A percentile compares a stretch with the other conserved stretches of the same genome.
Evolutionary conservation across 2,329 filamentous ascomycete species (phyloP).

Genomic region (Ophiocordyceps camponoti-leonardi): DNA sequence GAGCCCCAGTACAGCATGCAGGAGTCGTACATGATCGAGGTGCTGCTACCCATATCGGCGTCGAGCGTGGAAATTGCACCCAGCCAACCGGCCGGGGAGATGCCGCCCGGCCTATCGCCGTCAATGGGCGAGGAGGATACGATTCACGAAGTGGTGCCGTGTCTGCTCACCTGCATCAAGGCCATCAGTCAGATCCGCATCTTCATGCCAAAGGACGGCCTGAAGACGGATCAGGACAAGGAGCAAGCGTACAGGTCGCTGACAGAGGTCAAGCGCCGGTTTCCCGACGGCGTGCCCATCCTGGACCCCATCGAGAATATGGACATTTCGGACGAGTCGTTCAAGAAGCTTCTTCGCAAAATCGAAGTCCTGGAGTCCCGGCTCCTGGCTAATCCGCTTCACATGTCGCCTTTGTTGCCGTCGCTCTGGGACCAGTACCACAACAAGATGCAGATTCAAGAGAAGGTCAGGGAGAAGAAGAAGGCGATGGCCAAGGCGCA

Average conservation of each 20-base stretch:
- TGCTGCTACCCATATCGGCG: conserved; percentile 47
- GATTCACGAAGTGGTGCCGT: conserved; percentile 41
- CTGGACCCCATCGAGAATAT: conserved; percentile 94
- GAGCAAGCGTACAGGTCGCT: conserved; percentile 52
- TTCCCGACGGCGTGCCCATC: conserved; percentile 79
- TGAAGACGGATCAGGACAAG: conserved; percentile 48
- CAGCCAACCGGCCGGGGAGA: conserved; percentile 20
- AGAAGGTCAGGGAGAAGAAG: conserved; percentile 75
- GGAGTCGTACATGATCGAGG: conserved; percentile 67
- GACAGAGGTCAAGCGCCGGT: conserved; percentile 66
- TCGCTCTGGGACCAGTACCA: conserved; percentile 79
- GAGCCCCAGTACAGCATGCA: conserved; percentile 55
- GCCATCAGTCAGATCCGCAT: conserved; percentile 71
- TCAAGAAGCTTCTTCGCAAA: conserved; percentile 86
- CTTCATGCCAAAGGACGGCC: conserved; percentile 57
- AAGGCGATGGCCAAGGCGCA: conserved; percentile 73
- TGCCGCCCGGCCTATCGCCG: conserved; percentile 41
- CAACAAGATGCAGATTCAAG: conserved; percentile 55
- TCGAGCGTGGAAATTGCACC: conserved; percentile 28
- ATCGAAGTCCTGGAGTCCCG: conserved; percentile 93
- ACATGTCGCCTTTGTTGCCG: conserved; percentile 71
- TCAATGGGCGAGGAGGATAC: conserved; percentile 11
- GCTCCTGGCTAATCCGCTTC: conserved; percentile 73
- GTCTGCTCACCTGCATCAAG: conserved; percentile 72
- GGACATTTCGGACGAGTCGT: conserved; percentile 79